Percentiles rank a stretch among this genome's conserved stretches.
phyloP scores from a whole-genome alignment of 2,329 filamentous ascomycete genomes.

The Stagonosporopsis tanaceti region DNA sequence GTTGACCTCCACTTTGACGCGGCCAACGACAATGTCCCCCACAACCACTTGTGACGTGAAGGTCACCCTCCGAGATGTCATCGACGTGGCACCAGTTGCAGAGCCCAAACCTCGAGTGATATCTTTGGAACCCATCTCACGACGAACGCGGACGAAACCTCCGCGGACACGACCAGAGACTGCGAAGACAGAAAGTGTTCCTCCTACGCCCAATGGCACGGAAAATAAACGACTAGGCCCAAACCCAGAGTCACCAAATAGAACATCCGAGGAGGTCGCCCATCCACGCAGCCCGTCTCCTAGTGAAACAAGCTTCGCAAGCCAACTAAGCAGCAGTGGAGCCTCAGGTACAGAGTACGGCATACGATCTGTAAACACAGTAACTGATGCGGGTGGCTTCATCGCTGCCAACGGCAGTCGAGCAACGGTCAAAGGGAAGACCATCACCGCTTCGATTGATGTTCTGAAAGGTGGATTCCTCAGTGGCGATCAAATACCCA shows the following conservation, averaged over 20 bases:
- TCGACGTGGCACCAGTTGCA: slow-evolving; percentile 81
- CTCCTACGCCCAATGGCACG: slow-evolving; percentile 25
- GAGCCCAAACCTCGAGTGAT: slow-evolving; percentile 82
- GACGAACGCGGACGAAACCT: slow-evolving; percentile 68
- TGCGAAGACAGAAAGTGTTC: slow-evolving; percentile 17
- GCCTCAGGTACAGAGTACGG: slow-evolving; percentile 54
- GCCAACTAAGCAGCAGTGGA: slow-evolving; percentile 66
- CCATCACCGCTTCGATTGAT: slow-evolving; percentile 86
- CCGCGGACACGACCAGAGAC: slow-evolving; percentile 34
- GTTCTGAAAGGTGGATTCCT: slow-evolving; percentile 83
- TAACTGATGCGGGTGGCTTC: slow-evolving; percentile 58
- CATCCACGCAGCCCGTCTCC: slow-evolving; percentile 54
- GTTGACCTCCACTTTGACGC: slow-evolving; percentile 86
- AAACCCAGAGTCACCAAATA: slow-evolving; percentile 34
- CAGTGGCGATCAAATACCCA: slow-evolving; percentile 81
- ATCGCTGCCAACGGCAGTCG: slow-evolving; percentile 56
- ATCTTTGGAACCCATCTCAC: slow-evolving; percentile 86
- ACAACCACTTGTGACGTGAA: slow-evolving; percentile 82
- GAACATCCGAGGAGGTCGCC: slow-evolving; percentile 42
- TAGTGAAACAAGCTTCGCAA: slow-evolving; percentile 58
- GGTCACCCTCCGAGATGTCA: slow-evolving; percentile 78
- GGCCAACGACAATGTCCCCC: slow-evolving; percentile 84
- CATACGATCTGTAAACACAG: slow-evolving; percentile 51
- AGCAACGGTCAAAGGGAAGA: slow-evolving; percentile 69
- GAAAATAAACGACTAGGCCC: slow-evolving; percentile 34